Percentiles rank a stretch among this genome's conserved stretches.
phyloP scores from a whole-genome alignment of 495 filamentous ascomycete genomes.

The Neurospora pannonica region DNA sequence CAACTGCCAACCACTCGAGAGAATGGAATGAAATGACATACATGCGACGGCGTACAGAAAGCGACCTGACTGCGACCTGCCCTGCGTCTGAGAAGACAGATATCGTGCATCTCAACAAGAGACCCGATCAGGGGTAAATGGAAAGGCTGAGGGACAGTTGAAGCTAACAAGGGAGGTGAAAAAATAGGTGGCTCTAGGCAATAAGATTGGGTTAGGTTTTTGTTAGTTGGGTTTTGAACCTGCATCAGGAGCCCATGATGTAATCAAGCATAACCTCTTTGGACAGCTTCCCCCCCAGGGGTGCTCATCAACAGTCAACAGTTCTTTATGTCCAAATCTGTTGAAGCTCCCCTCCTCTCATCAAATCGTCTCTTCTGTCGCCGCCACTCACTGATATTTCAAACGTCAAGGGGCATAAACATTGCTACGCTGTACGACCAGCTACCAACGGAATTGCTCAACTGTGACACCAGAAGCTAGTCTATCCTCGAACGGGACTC shows the following conservation, averaged over 20 bases:
- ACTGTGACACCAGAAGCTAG: neutral
- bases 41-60: neutral
- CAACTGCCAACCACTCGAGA: neutral
- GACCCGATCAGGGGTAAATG: neutral
- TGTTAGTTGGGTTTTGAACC: slow-evolving; percentile 11
- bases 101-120: neutral
- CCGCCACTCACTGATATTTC: neutral
- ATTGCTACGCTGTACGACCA: neutral
- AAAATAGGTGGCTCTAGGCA: neutral
- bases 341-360: neutral
- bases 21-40: neutral
- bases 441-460: neutral
- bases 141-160: too few species aligned
- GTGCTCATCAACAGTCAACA: neutral
- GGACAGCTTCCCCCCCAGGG: too few species aligned
- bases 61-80: neutral
- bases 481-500: neutral
- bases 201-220: neutral
- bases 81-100: neutral
- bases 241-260: slow-evolving; percentile 16
- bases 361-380: neutral
- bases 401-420: neutral
- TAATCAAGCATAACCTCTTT: slow-evolving; percentile 19
- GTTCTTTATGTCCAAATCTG: neutral
- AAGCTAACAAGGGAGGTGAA: neutral